These are phyloP conservation scores for Chlorella sp. DNA, from an alignment of 139 green algal species.

Conservation along the genomic window DNA sequence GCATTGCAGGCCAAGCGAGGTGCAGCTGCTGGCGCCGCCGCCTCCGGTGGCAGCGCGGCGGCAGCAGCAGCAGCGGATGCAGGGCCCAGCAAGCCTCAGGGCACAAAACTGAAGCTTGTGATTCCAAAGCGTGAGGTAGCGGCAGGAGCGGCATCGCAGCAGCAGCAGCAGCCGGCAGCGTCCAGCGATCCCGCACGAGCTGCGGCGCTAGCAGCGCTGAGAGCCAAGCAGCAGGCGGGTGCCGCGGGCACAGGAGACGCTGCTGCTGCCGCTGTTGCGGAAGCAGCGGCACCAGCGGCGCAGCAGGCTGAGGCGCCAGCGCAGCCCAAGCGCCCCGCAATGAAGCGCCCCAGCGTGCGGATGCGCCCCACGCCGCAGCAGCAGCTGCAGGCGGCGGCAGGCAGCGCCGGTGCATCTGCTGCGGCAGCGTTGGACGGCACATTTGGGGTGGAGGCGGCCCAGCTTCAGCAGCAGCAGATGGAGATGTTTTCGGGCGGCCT, in stretches of 20 bases:
- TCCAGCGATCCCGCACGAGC: neutral
- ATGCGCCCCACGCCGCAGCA: slow-evolving; percentile 10
- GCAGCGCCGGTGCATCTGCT: neutral
- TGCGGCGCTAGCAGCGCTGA: neutral
- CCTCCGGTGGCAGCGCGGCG: too few relatives aligned
- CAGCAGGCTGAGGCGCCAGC: neutral
- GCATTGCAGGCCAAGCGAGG: slow-evolving; percentile 27
- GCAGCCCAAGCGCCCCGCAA: neutral
- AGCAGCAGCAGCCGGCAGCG: neutral
- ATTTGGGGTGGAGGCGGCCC: neutral
- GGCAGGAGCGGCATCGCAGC: neutral
- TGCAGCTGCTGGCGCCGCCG: neutral
- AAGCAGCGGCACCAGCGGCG: neutral
- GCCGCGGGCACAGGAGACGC: neutral
- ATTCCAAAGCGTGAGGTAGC: slow-evolving; percentile 34
- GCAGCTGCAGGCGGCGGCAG: neutral
- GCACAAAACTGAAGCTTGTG: slow-evolving; percentile 43
- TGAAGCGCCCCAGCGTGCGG: slow-evolving; percentile 25
- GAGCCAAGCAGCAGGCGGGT: slow-evolving; percentile 9
- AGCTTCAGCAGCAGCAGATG: slow-evolving; percentile 16
- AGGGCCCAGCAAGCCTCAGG: neutral
- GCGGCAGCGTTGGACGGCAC: slow-evolving; percentile 4
- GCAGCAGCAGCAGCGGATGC: neutral
- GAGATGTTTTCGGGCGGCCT: neutral
- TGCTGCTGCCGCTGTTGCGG: neutral